Evolutionary conservation across 345 rosid genomes (phyloP).

Genomic region (Moricandia arvensis): DNA sequence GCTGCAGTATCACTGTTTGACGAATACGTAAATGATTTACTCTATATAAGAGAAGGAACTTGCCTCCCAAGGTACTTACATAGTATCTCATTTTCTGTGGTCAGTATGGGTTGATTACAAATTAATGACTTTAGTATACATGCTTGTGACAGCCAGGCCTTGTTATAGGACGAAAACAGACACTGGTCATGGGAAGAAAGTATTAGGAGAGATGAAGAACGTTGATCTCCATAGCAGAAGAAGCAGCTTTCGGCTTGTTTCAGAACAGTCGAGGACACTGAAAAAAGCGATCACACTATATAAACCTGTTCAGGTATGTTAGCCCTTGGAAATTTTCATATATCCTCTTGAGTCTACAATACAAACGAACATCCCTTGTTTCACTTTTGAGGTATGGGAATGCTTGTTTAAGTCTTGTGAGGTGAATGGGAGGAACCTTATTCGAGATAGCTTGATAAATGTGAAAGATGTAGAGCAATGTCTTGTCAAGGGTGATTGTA

Average conservation of each 20-base stretch:
- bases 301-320: constrained; percentile 64
- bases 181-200: constrained; percentile 32
- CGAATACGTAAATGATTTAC: constrained; percentile 80
- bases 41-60: constrained; percentile 79
- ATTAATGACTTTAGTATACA: constrained; percentile 1
- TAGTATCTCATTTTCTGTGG: neutral
- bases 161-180: constrained; percentile 48
- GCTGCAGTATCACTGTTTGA: constrained; percentile 69
- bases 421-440: constrained; percentile 65
- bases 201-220: constrained; percentile 33
- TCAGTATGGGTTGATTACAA: neutral
- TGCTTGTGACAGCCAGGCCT: constrained; percentile 73
- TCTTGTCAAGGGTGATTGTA: constrained; percentile 56
- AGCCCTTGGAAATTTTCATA: neutral
- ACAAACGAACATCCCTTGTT: neutral
- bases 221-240: constrained; percentile 43
- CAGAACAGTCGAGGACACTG: constrained; percentile 57
- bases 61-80: constrained; percentile 64
- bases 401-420: constrained; percentile 88
- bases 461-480: constrained; percentile 68
- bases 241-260: constrained; percentile 51
- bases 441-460: constrained; percentile 57
- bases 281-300: constrained; percentile 57
- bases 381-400: constrained; percentile 67
- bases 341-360: neutral